These are phyloP conservation scores for Magnaporthiopsis incrustans DNA, from an alignment of 2,329 filamentous ascomycete species.

Conservation along the genomic window DNA sequence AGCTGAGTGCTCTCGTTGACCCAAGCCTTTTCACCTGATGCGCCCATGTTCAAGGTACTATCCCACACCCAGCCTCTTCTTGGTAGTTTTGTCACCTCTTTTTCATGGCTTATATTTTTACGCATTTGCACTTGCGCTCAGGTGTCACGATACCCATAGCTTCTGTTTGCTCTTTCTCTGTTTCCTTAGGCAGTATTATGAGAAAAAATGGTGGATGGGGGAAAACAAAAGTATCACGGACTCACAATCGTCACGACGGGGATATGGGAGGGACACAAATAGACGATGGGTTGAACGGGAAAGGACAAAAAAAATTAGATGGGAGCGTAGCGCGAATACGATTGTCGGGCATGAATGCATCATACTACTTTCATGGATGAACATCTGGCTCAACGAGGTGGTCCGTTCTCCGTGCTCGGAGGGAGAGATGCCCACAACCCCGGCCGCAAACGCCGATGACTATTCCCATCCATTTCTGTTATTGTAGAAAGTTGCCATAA, in stretches of 20 bases:
- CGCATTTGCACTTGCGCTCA: neutral
- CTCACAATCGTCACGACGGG: neutral
- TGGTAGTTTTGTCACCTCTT: neutral
- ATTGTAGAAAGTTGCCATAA: no score
- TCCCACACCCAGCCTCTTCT: neutral
- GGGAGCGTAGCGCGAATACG: neutral
- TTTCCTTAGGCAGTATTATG: neutral
- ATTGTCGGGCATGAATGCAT: no score
- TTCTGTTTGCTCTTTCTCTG: neutral
- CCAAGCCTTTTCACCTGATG: conserved; percentile 3
- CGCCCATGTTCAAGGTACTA: neutral
- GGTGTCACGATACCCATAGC: neutral
- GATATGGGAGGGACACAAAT: neutral
- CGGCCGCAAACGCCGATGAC: no score
- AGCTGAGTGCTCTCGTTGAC: neutral
- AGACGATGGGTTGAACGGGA: neutral
- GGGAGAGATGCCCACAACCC: no score
- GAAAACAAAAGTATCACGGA: neutral
- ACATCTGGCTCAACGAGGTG: no score
- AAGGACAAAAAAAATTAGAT: neutral
- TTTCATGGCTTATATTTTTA: neutral
- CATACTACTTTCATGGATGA: no score
- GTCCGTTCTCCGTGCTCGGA: no score
- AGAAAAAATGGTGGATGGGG: neutral
- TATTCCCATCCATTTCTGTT: no score